phyloP scores from a whole-genome alignment of 352 stramenopile species.

The Thraustotheca clavata region DNA sequence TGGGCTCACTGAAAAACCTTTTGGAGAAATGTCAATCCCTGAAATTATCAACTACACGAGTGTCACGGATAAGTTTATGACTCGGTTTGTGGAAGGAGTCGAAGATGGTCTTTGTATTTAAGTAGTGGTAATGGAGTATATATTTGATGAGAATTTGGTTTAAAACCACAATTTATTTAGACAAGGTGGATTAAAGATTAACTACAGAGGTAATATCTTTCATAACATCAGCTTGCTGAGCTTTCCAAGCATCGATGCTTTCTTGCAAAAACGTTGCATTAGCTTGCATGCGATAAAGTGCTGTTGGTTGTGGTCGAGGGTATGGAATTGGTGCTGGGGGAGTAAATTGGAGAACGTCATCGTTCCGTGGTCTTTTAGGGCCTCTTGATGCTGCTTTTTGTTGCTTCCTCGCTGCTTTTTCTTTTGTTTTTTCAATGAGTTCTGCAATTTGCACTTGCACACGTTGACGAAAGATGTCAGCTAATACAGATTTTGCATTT shows the following conservation, averaged over 20 bases:
- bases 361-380: not conserved
- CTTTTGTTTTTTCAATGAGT: not conserved
- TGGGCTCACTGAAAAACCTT: conserved; percentile 9
- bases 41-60: conserved; percentile 16
- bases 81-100: conserved; percentile 15
- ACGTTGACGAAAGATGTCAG: conserved; percentile 16
- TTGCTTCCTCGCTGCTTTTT: conserved; percentile 4
- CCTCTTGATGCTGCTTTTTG: not conserved
- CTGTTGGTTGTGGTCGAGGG: not conserved
- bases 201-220: conserved; percentile 16
- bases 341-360: not conserved
- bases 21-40: conserved; percentile 3
- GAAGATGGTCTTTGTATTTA: conserved; percentile 15
- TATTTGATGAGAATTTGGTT: not conserved
- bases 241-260: conserved; percentile 10
- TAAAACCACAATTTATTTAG: too few relatives aligned
- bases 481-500: not conserved
- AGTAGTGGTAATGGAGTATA: not conserved
- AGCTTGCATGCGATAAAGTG: not conserved
- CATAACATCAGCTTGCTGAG: not conserved
- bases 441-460: conserved; percentile 4
- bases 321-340: not conserved
- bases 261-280: conserved; percentile 11
- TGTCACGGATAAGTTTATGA: conserved; percentile 19
- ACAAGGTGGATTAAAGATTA: not conserved